Base-by-base conservation (phyloP, 1,284 basidiomycete genomes). In the Heterobasidion occidentale region DNA sequence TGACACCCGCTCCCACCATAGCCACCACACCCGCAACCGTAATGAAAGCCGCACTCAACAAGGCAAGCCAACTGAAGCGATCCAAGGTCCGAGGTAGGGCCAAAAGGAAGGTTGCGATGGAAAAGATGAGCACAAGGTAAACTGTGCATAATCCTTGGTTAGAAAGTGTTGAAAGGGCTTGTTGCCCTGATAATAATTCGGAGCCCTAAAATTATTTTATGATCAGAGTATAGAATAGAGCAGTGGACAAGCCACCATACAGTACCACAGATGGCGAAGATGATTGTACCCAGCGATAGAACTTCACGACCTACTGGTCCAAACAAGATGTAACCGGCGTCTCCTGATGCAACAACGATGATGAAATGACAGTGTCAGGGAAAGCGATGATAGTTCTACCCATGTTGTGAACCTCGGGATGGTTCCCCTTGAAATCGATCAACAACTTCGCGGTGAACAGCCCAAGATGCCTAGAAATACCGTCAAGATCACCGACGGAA, bases 341-440 rank as follows among this genome's bases (percentile, higher is more conserved):
- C 80, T 44, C 79, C 79, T 79, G 66, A 65, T 46, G 3, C 50
- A 36, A 34, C 27, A 54, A 36, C 2, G 12, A 46, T 45, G n/a
- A 17, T 42, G 17, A n/a, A 33, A 19, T 17, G 36, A 17, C 19
- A 6, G 27, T 6, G 34, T 46, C 3, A 19, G 33, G 5, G 36
- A 27, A 17, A 27, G 27, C 7, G 14, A 33, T 14, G 36, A 12
- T n/a, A 38, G 36, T n/a, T 61, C 49, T 59, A 68, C 71, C 79
- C 76, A 82, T 80, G 58, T 71, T 80, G 60, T 83, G 80, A 5
- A 81, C 79, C 33, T 73, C 71, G 3, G 77, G 79, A 61, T 83
- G 80, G 57, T 78, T 78, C 15, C 80, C 58, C 66, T 81, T 83
- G 72, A 83, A 83, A 64, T 80, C 75, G 52, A 81, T 73, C 38